These are phyloP conservation scores for Mrakia hoshinonis DNA, from an alignment of 768 basidiomycete genomes.

Conservation along the genomic window DNA sequence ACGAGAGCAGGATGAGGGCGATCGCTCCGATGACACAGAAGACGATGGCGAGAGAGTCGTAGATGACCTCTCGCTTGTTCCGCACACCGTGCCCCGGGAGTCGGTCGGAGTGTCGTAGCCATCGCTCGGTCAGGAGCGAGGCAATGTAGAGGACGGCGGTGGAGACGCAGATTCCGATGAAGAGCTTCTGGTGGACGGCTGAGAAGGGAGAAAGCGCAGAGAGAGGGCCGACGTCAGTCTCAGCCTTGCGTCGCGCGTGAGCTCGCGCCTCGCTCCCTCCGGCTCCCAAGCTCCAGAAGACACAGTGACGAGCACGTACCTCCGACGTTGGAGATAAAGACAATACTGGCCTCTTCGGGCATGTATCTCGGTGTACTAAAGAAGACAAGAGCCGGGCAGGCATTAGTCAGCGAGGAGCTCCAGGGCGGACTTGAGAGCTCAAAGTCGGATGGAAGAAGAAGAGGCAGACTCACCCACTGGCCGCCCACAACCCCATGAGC, in stretches of 20 bases:
- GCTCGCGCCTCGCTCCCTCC: not conserved
- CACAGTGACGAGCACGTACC: constrained; percentile 25
- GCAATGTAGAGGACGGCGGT: constrained; percentile 39
- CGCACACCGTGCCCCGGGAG: constrained; percentile 38
- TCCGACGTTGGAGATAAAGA: constrained; percentile 42
- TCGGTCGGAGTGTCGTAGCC: constrained; percentile 43
- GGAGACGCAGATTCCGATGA: constrained; percentile 32
- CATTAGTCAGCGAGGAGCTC: not conserved
- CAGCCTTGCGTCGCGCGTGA: constrained; percentile 34
- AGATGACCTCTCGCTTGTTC: constrained; percentile 36
- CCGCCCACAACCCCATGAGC: constrained; percentile 37
- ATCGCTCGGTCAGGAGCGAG: constrained; percentile 40
- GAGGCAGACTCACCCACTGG: not conserved
- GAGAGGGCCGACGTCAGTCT: constrained; percentile 34
- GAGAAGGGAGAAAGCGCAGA: constrained; percentile 17
- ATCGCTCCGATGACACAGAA: constrained; percentile 39
- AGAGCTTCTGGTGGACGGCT: constrained; percentile 29
- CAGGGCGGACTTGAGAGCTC: not conserved
- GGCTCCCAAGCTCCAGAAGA: constrained; percentile 1
- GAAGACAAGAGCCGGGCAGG: not conserved
- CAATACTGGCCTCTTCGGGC: constrained; percentile 35
- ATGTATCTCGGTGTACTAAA: constrained; percentile 38
- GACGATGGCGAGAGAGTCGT: constrained; percentile 40
- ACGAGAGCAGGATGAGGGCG: constrained; percentile 39
- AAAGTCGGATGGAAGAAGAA: not conserved